phyloP scores from a whole-genome alignment of 345 rosid genomes.

The Eucalyptus grandis region DNA sequence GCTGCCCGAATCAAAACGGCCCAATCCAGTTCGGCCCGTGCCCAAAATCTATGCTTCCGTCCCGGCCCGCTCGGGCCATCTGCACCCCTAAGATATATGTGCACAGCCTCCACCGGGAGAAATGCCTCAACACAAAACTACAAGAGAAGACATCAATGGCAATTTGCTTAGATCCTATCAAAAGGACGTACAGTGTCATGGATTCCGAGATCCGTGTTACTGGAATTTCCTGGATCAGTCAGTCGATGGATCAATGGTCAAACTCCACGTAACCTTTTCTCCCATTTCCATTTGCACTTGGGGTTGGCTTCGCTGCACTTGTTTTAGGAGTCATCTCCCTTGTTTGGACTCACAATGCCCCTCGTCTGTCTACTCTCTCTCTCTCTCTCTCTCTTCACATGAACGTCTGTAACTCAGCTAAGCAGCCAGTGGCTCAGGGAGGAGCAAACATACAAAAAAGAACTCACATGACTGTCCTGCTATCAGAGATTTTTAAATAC shows the following conservation, averaged over 20 bases:
- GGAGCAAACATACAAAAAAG: neutral
- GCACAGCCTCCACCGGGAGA: neutral
- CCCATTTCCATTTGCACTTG: neutral
- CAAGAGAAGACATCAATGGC: neutral
- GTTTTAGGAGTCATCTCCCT: neutral
- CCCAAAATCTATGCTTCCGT: neutral
- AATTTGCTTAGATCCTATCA: neutral
- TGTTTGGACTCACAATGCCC: neutral
- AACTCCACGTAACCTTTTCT: neutral
- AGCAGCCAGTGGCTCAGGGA: neutral
- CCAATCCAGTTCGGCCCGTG: neutral
- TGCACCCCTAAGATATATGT: neutral
- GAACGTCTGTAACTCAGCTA: neutral
- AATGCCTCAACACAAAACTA: neutral
- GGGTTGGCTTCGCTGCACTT: neutral
- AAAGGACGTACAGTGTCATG: neutral
- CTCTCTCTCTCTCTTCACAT: neutral
- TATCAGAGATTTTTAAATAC: neutral
- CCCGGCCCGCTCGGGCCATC: neutral
- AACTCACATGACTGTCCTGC: neutral
- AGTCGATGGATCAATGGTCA: neutral
- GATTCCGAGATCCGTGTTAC: neutral
- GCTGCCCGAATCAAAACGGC: neutral
- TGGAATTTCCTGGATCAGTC: neutral
- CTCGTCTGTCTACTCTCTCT: neutral